These are phyloP conservation scores for Boletellus sp. DNA, from an alignment of 1,284 basidiomycete genomes.

Conservation along the genomic window DNA sequence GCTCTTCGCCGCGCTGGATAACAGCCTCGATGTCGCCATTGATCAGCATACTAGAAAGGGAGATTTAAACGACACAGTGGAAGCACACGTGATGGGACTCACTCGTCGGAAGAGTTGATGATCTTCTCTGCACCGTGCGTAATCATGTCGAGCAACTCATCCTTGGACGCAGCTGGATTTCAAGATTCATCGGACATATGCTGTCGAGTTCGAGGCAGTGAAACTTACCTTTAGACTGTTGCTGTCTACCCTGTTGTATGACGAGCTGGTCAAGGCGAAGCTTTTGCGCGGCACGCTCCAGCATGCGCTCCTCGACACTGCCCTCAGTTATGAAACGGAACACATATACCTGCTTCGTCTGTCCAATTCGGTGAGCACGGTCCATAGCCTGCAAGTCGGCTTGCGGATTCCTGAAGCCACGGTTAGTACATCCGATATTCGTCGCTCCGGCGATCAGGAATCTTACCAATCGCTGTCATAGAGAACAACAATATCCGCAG, in stretches of 20 bases:
- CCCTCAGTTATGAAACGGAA: slow-evolving; percentile 97
- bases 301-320: slow-evolving; percentile 95
- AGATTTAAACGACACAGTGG: background rate
- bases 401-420: slow-evolving; percentile 81
- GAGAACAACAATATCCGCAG: slow-evolving; percentile 94
- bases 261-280: slow-evolving; percentile 94
- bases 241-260: slow-evolving; percentile 91
- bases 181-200: background rate
- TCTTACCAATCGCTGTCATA: slow-evolving; percentile 92
- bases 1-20: slow-evolving; percentile 88
- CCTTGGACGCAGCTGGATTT: slow-evolving; percentile 81
- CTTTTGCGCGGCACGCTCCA: slow-evolving; percentile 97
- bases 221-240: slow-evolving; percentile 58
- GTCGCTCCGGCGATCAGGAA: background rate
- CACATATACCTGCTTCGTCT: slow-evolving; percentile 98
- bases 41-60: slow-evolving; percentile 61
- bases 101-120: slow-evolving; percentile 75
- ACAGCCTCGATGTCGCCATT: slow-evolving; percentile 95
- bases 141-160: slow-evolving; percentile 97
- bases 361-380: slow-evolving; percentile 96
- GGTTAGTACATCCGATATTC: slow-evolving; percentile 12
- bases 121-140: slow-evolving; percentile 97
- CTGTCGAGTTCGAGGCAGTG: background rate
- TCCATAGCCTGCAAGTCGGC: slow-evolving; percentile 99
- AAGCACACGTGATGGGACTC: slow-evolving; percentile 23